phyloP scores from a whole-genome alignment of 441 rosid species.

The Geranium incanum region DNA sequence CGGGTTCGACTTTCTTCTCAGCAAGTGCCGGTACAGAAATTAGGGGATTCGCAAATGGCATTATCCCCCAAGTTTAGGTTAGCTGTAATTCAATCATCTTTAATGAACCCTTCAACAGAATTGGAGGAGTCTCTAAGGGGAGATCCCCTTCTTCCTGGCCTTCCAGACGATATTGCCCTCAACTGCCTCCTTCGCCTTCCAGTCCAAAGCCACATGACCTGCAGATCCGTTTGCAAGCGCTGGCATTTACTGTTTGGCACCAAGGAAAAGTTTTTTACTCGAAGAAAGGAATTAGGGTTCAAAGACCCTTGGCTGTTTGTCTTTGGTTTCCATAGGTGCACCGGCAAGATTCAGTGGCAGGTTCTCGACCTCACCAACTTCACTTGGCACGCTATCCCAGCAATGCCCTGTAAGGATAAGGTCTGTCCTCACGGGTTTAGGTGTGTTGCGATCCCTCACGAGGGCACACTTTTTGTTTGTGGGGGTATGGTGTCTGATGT shows the following conservation, averaged over 20 bases:
- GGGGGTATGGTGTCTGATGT: slow-evolving; percentile 83
- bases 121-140: slow-evolving; percentile 41
- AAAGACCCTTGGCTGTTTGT: slow-evolving; percentile 84
- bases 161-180: slow-evolving; percentile 80
- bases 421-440: slow-evolving; percentile 79
- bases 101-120: slow-evolving; percentile 42
- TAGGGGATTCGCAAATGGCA: slow-evolving; percentile 77
- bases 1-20: slow-evolving; percentile 72
- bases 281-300: slow-evolving; percentile 60
- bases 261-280: slow-evolving; percentile 63
- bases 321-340: slow-evolving; percentile 63
- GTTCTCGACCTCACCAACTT: slow-evolving; percentile 64
- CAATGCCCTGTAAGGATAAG: slow-evolving; percentile 81
- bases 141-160: slow-evolving; percentile 75
- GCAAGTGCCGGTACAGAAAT: slow-evolving; percentile 65
- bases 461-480: slow-evolving; percentile 65
- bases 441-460: slow-evolving; percentile 51
- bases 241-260: slow-evolving; percentile 64
- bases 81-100: slow-evolving; percentile 47
- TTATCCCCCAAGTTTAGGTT: slow-evolving; percentile 73
- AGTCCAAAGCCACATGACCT: slow-evolving; percentile 52
- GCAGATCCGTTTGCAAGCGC: slow-evolving; percentile 65
- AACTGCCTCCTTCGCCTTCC: slow-evolving; percentile 77
- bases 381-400: slow-evolving; percentile 75
- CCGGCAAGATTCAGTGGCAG: slow-evolving; percentile 76